These are phyloP conservation scores for Neurospora sp. DNA, from an alignment of 495 filamentous ascomycete genomes.

Conservation along the genomic window DNA sequence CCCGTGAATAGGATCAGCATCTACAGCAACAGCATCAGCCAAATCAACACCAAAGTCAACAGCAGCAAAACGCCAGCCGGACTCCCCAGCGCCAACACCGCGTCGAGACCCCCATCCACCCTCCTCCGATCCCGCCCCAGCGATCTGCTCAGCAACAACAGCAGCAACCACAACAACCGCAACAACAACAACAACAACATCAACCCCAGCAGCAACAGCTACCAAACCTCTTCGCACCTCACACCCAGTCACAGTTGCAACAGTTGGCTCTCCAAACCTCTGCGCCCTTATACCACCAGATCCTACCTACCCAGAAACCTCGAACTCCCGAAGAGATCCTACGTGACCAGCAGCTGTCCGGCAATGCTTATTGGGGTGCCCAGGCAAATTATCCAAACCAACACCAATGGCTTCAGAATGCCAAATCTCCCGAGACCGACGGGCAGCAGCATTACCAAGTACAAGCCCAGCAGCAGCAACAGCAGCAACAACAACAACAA, in stretches of 20 bases:
- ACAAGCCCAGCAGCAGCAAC: not conserved
- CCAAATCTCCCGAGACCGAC: not conserved
- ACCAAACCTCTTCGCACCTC: not conserved
- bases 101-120: slow-evolving; percentile 13
- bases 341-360: not conserved
- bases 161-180: slow-evolving; percentile 1
- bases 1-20: not conserved
- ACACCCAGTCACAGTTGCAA: not conserved
- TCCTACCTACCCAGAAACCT: slow-evolving; percentile 1
- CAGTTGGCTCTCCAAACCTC: not conserved
- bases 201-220: slow-evolving; percentile 11
- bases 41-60: not conserved
- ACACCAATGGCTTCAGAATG: not conserved
- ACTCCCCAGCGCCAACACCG: slow-evolving; percentile 1
- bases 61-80: not conserved
- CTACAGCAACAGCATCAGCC: not conserved
- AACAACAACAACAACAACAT: slow-evolving; percentile 1
- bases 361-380: not conserved
- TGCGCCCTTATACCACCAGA: not conserved
- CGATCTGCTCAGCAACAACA: slow-evolving; percentile 7
- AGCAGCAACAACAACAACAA: not conserved
- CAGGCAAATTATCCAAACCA: not conserved
- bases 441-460: not conserved
- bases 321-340: slow-evolving; percentile 2
- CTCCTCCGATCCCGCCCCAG: slow-evolving; percentile 8